Base-by-base conservation (phyloP, 805 yeast genomes). In the Metschnikowia anglica region DNA sequence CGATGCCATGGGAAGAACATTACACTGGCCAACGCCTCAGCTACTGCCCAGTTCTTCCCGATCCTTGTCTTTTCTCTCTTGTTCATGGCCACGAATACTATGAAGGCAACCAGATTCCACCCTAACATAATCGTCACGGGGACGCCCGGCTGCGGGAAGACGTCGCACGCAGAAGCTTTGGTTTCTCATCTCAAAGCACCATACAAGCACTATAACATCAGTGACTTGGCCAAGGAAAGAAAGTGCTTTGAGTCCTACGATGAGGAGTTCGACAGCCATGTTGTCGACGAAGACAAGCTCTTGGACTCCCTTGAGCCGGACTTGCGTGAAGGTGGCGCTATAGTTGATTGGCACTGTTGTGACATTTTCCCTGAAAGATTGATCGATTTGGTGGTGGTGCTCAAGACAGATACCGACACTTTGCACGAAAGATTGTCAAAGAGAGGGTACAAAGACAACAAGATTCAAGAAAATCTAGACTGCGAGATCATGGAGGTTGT, bases 321-420 rank as follows among this genome's bases (percentile, higher is more conserved):
- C 29, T 70, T 90, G 37, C 84, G 83, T 40, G 70, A 79, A 49
- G 99, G 99, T n/a, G 96, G 95, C 1, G 73, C 76, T n/a, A 70
- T 93, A 7, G 74, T 93, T 10, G 99, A 93, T 63, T 93, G 99
- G 99, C 99, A 93, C 61, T 93, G 91, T 34, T 88, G 96, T 65
- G 99, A 93, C 58, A 79, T 88, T 16, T 91, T 93, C 59, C 98
- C 98, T 1, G 98, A 89, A 60, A 71, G 95, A 53, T 76, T 88
- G 61, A 86, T 93, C 39, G 99, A 93, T 63, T 72, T 93, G 48
- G 98, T 93, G 5, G 85, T 89, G 29, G 99, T 93, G 1, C 72
- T 93, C 43, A 74, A 90, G 51, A 82, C 95, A 34, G 85, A 86
- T 56, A 88, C 86, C 56, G 66, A 81, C 12, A 63, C 71, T 1